Percentiles rank a stretch among this genome's conserved stretches.
phyloP scores from a whole-genome alignment of 345 rosid species.

The Angophora floribunda region DNA sequence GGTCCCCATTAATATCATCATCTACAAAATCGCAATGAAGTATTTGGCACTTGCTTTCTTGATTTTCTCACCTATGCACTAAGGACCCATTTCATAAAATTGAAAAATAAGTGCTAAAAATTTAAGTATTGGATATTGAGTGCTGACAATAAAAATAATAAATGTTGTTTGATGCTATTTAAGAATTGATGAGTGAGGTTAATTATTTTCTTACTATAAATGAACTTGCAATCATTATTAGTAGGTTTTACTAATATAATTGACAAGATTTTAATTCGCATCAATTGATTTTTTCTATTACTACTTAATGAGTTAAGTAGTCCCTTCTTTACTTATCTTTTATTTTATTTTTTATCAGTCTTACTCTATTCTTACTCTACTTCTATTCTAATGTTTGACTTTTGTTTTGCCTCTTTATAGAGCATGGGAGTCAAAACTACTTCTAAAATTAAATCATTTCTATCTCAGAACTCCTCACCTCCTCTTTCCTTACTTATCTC shows the following conservation, averaged over 20 bases:
- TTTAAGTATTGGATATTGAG: neutral
- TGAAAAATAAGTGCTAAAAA: neutral
- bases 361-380: too few species aligned
- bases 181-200: neutral
- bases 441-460: too few species aligned
- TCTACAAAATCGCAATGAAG: neutral
- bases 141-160: neutral
- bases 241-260: neutral
- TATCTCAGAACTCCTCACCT: too few species aligned
- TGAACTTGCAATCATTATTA: neutral
- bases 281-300: neutral
- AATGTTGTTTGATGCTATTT: neutral
- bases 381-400: too few species aligned
- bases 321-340: neutral
- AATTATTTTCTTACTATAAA: neutral
- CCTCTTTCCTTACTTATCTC: neutral
- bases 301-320: neutral
- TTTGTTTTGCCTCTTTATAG: too few species aligned
- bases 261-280: neutral
- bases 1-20: neutral
- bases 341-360: too few species aligned
- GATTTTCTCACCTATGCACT: neutral
- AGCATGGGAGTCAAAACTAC: too few species aligned
- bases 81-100: neutral
- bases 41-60: neutral